Percentiles rank a stretch among this genome's conserved stretches.
phyloP scores from a whole-genome alignment of 2,329 filamentous ascomycete genomes.

The Talaromyces sp. region DNA sequence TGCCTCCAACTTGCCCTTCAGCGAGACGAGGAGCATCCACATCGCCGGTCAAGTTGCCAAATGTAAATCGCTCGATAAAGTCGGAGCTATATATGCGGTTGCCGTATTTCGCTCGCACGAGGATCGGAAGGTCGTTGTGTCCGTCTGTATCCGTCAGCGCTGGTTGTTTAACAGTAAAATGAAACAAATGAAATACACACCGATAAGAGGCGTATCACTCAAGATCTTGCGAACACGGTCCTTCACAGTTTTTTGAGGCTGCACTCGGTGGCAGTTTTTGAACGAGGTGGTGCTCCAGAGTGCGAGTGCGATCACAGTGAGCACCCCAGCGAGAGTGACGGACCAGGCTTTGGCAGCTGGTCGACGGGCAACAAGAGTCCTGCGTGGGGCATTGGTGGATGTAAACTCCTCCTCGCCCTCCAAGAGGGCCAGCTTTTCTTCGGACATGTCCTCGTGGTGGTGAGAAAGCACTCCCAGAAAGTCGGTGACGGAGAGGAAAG shows the following conservation, averaged over 20 bases:
- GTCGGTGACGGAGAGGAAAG: background rate
- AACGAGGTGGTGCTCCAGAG: slow-evolving; percentile 3
- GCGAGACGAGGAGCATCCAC: slow-evolving; percentile 74
- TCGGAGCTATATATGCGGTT: slow-evolving; percentile 73
- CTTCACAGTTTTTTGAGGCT: slow-evolving; percentile 20
- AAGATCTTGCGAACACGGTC: slow-evolving; percentile 42
- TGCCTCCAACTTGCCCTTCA: slow-evolving; percentile 63
- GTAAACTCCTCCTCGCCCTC: background rate
- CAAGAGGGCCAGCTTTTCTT: slow-evolving; percentile 10
- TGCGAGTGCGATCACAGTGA: slow-evolving; percentile 2
- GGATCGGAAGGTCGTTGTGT: slow-evolving; percentile 79
- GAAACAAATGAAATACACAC: slow-evolving; percentile 20
- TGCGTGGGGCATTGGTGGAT: background rate
- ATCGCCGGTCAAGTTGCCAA: slow-evolving; percentile 63
- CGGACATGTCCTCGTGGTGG: background rate
- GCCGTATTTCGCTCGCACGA: slow-evolving; percentile 60
- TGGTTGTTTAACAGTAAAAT: slow-evolving; percentile 8
- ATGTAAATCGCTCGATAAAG: slow-evolving; percentile 70
- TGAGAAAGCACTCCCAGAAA: background rate
- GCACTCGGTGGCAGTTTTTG: background rate
- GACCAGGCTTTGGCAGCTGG: background rate
- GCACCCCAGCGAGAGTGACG: slow-evolving; percentile 3
- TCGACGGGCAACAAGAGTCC: background rate
- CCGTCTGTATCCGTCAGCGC: slow-evolving; percentile 56
- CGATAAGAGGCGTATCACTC: slow-evolving; percentile 44